Evolutionary conservation across 495 filamentous ascomycete species (phyloP), one percentile per base, ranked within the genome.

Genomic region (Opeltia flavorubescens): DNA sequence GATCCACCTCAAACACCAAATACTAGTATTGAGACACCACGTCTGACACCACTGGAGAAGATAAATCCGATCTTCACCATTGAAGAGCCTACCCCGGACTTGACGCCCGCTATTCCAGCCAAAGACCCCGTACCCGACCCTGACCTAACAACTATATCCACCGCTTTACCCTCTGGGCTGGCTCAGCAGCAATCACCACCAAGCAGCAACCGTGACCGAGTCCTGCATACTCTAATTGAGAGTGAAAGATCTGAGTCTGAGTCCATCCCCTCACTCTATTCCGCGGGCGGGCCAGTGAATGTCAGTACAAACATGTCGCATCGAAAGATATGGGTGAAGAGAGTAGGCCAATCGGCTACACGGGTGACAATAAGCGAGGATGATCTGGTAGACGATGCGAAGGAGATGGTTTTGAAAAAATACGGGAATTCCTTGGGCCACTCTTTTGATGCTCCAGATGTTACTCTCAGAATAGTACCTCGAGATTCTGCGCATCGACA

Each of bases 261-360:
- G 20, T 17, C 53, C 41, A 23, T 47, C 20, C 46, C 46, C 29
- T 50, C 55, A 33, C 49, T 49, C 30, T 51, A 49, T 9, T 55
- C 52, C 44, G 50, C 38, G 20, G 47, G 25, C 21, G 47, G 44
- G 23, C 57, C 58, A 39, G 25, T 53, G 38, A 56, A 50, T 36
- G 48, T 54, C 53, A 59, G 40, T 41, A 59, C 67, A 30, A 58
- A 54, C 33, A 83, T 84, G 77, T 63, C 76, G 47, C 75, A 75
- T 34, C 75, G 85, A 71, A 95, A 91, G 70, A 78, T 96, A 50
- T 98, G 91, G 91, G 91, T 96, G 52, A 89, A 80, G 66, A 72
- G 91, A 50, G 80, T 80, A 11, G 75, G 80, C 48, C 85, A 77
- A 34, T 95, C 89, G 33, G 79, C 91, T 47, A 98, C 91, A 21